These are phyloP conservation scores for Nemophila menziesii DNA, from an alignment of 257 asterid species.

Conservation along the genomic window DNA sequence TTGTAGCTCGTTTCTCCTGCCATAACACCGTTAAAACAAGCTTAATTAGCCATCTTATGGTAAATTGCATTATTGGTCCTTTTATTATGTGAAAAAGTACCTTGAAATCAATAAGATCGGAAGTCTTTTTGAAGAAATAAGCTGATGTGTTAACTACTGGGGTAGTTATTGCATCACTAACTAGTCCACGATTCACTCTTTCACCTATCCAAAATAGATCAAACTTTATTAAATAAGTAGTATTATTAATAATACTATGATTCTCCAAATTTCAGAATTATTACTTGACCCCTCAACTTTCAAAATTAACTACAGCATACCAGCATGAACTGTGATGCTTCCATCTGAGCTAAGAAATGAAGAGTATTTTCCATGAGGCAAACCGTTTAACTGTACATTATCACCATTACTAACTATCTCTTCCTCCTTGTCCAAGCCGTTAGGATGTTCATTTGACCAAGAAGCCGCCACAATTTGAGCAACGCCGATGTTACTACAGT, in stretches of 20 bases:
- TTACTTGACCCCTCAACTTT: too few species aligned
- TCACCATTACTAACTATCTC: slow-evolving; percentile 19
- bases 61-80: neutral
- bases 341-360: slow-evolving; percentile 68
- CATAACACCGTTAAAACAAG: slow-evolving; percentile 4
- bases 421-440: slow-evolving; percentile 32
- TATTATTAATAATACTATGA: neutral
- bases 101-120: slow-evolving; percentile 85
- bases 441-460: slow-evolving; percentile 59
- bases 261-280: neutral
- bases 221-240: neutral
- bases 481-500: slow-evolving; percentile 94
- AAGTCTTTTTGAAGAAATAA: slow-evolving; percentile 75
- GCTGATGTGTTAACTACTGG: slow-evolving; percentile 92
- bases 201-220: slow-evolving; percentile 45
- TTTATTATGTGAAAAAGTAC: slow-evolving; percentile 21
- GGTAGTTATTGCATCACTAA: slow-evolving; percentile 78
- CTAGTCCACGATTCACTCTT: slow-evolving; percentile 77
- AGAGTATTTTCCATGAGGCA: slow-evolving; percentile 35
- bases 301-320: too few species aligned
- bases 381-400: slow-evolving; percentile 41
- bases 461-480: slow-evolving; percentile 97
- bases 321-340: slow-evolving; percentile 89
- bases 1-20: slow-evolving; percentile 69
- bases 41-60: neutral